Evolutionary conservation across 345 rosid genomes (phyloP).

Genomic region (Boechera divaricarpa): DNA sequence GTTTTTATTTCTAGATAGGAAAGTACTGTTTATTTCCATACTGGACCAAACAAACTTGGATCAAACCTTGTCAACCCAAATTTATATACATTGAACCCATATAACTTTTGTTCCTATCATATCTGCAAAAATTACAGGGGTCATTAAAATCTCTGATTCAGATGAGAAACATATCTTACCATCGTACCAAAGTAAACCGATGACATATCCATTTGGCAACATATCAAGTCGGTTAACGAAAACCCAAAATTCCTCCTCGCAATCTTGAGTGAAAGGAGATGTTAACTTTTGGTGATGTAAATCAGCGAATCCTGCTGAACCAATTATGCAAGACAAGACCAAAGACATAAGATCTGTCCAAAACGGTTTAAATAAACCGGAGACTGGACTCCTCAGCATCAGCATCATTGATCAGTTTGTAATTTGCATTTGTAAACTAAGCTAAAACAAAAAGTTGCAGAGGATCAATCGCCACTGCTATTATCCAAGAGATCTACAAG

Average conservation of each 20-base stretch:
- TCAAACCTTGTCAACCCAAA: not conserved
- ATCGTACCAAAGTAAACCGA: conserved; percentile 32
- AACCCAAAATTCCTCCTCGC: conserved; percentile 5
- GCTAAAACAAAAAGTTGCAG: conserved; percentile 32
- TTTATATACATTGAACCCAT: conserved; percentile 24
- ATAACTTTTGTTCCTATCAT: conserved; percentile 17
- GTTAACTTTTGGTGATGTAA: conserved; percentile 10
- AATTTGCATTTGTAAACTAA: conserved; percentile 25
- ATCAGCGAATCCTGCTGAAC: conserved; percentile 26
- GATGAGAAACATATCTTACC: not conserved
- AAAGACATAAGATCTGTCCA: conserved; percentile 23
- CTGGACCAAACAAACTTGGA: conserved; percentile 1
- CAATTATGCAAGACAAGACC: conserved; percentile 24
- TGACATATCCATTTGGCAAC: conserved; percentile 27
- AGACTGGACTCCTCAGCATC: conserved; percentile 19
- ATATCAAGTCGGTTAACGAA: conserved; percentile 17
- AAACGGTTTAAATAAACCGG: conserved; percentile 17
- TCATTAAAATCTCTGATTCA: not conserved
- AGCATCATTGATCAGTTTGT: conserved; percentile 20
- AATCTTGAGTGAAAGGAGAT: not conserved
- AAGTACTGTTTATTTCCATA: not conserved
- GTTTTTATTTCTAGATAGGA: not conserved
- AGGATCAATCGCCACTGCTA: conserved; percentile 36
- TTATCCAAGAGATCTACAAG: conserved; percentile 74
- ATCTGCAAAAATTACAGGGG: conserved; percentile 11